Conservation (phyloP, 176 grass and related monocot species). For the Alloteropsis semialata region DNA sequence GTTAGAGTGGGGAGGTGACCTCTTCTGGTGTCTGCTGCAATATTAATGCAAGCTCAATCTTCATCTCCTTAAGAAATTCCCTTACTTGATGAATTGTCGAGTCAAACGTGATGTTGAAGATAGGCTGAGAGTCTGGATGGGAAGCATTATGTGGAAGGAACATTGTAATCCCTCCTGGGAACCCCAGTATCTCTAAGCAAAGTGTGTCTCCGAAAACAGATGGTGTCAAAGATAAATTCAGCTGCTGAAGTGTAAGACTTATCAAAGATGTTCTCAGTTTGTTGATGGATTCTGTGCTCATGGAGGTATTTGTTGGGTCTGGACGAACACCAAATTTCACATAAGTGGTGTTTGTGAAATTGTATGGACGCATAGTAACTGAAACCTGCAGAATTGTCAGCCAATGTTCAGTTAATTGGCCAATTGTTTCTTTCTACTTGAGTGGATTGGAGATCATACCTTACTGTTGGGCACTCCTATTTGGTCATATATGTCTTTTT, state of each 20-base stretch:
- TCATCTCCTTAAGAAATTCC: neutral
- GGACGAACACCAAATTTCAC: conserved; percentile 43
- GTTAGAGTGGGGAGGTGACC: neutral
- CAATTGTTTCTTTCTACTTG: neutral
- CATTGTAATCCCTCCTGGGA: conserved; percentile 59
- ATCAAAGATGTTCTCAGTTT: conserved; percentile 28
- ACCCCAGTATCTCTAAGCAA: conserved; percentile 45
- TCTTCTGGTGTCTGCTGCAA: conserved; percentile 19
- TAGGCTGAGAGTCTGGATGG: neutral
- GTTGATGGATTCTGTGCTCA: conserved; percentile 23
- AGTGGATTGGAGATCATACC: conserved; percentile 17
- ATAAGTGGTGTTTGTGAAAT: conserved; percentile 7
- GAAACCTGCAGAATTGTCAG: conserved; percentile 39
- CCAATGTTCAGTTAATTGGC: neutral
- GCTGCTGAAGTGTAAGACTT: conserved; percentile 37
- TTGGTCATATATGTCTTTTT: conserved; percentile 31
- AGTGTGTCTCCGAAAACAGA: conserved; percentile 40
- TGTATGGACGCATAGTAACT: conserved; percentile 18
- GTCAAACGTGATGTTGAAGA: conserved; percentile 37
- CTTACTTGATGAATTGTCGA: conserved; percentile 30
- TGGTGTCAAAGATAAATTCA: conserved; percentile 36
- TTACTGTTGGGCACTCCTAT: conserved; percentile 40
- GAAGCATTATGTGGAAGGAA: conserved; percentile 6
- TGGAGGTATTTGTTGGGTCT: conserved; percentile 30
- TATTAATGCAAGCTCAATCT: neutral